Evolutionary conservation across 768 basidiomycete species (phyloP).

Genomic region (Trametes maxima): DNA sequence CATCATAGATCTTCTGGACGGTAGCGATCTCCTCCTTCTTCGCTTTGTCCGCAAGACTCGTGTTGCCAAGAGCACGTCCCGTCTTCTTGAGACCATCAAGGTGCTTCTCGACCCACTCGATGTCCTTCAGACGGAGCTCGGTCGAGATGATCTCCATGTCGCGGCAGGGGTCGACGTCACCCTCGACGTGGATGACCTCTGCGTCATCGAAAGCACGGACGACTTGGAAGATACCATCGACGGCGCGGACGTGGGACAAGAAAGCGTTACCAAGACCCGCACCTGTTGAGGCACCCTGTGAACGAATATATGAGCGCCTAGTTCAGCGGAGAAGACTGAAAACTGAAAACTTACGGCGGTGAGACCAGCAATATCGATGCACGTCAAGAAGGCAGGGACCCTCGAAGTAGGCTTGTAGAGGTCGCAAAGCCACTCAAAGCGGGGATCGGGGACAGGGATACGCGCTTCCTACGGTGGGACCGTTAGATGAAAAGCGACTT

Average conservation of each 20-base stretch:
- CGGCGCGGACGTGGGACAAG: conserved; percentile 95
- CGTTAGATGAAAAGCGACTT: not conserved
- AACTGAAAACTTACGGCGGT: conserved; percentile 73
- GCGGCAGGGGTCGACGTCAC: conserved; percentile 92
- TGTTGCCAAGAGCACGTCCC: conserved; percentile 70
- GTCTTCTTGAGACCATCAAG: conserved; percentile 77
- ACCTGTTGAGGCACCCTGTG: conserved; percentile 92
- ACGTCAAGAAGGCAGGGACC: conserved; percentile 94
- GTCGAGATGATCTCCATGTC: conserved; percentile 98
- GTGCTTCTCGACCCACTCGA: conserved; percentile 96
- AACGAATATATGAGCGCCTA: not conserved
- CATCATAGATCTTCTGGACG: conserved; percentile 83
- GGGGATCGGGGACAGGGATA: conserved; percentile 90
- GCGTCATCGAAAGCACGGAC: conserved; percentile 98
- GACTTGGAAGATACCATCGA: conserved; percentile 99
- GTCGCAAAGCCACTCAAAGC: conserved; percentile 94
- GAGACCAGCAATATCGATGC: conserved; percentile 97
- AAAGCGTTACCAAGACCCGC: conserved; percentile 98
- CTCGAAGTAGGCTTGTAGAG: conserved; percentile 86
- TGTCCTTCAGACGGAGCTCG: conserved; percentile 94
- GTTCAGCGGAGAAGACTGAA: not conserved
- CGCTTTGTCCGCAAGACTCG: conserved; percentile 87
- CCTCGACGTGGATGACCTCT: conserved; percentile 99
- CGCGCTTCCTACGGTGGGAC: conserved; percentile 65
- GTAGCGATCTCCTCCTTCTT: conserved; percentile 94